These are phyloP conservation scores for Neonectria coccinea DNA, from an alignment of 2,329 filamentous ascomycete genomes.

Conservation along the genomic window DNA sequence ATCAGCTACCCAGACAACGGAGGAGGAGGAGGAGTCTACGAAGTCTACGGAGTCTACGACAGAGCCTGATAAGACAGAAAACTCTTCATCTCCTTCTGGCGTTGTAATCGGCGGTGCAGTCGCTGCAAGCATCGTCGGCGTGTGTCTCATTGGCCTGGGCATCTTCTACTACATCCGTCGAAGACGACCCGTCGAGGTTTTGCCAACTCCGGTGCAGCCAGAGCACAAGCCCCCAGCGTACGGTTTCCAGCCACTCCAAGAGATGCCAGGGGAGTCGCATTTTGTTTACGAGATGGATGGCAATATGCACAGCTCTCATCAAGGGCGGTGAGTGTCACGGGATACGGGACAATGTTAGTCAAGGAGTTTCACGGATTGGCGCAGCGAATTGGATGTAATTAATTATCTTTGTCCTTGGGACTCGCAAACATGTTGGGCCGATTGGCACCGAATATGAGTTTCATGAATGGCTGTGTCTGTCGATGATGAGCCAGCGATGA, in stretches of 20 bases:
- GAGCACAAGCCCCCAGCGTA: conserved; percentile 4
- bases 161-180: conserved; percentile 10
- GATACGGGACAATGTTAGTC: conserved; percentile 2
- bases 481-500: neutral
- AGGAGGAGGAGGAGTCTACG: neutral
- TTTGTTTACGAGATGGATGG: conserved; percentile 33
- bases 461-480: conserved; percentile 3
- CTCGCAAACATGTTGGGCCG: neutral
- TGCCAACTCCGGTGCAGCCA: neutral
- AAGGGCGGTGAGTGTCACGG: conserved; percentile 5
- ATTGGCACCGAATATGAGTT: neutral
- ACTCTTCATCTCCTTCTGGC: conserved; percentile 7
- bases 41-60: neutral
- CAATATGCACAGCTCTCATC: conserved; percentile 2
- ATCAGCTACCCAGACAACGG: conserved; percentile 8
- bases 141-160: conserved; percentile 13
- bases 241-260: conserved; percentile 9
- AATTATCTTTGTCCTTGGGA: conserved; percentile 8
- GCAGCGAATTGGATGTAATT: conserved; percentile 9
- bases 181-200: neutral
- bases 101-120: conserved; percentile 27
- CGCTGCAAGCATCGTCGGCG: conserved; percentile 8
- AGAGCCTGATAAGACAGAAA: neutral
- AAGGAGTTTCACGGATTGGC: conserved; percentile 9
- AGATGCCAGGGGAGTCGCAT: conserved; percentile 19